Conservation (phyloP, 371 early-diverging fungal genomes). For the Rhizomucor pusillus region DNA sequence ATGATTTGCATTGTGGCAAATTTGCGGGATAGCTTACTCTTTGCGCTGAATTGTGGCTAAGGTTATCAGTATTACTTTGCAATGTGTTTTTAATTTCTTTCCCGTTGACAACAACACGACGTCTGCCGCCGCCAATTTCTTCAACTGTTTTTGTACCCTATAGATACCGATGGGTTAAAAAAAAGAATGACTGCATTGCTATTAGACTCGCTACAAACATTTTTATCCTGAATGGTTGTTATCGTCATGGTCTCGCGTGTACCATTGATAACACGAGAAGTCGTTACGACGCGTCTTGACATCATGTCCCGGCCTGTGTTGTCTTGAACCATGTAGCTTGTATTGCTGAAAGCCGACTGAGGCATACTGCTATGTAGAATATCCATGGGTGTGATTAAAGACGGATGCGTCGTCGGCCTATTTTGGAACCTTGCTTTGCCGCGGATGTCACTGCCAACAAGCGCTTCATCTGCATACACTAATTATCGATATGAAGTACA, state of each 20-base stretch:
- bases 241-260: conserved; percentile 28
- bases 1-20: too few species aligned
- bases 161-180: not conserved
- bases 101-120: conserved; percentile 29
- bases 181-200: too few species aligned
- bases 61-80: too few species aligned
- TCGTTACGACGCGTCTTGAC: not conserved
- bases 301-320: not conserved
- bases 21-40: too few species aligned
- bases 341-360: not conserved
- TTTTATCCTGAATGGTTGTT: conserved; percentile 31
- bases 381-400: not conserved
- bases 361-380: too few species aligned
- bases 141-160: conserved; percentile 34
- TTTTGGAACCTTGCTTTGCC: too few species aligned
- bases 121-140: conserved; percentile 35
- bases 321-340: conserved; percentile 11
- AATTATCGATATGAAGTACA: too few species aligned
- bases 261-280: conserved; percentile 32
- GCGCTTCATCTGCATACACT: too few species aligned
- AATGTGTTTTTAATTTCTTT: conserved; percentile 22
- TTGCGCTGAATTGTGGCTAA: too few species aligned
- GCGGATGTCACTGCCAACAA: too few species aligned
- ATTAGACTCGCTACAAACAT: conserved; percentile 21
- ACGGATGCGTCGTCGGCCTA: too few species aligned